A percentile compares a stretch with the other conserved stretches of the same genome.
These are phyloP conservation scores for Hanseniaspora meyeri DNA, from an alignment of 805 yeast species.

Conservation along the genomic window DNA sequence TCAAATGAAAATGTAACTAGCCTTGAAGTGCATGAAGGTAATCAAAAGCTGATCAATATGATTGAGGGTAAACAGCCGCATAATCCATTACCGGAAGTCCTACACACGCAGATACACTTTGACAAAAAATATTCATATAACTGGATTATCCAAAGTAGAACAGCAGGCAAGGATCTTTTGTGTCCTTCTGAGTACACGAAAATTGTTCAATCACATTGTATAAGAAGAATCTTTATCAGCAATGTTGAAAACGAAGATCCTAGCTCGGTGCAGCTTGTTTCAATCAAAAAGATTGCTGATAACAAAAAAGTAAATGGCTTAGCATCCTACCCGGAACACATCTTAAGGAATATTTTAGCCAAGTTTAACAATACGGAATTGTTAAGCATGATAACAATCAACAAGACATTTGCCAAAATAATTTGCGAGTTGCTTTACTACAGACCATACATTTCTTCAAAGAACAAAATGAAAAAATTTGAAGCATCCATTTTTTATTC, in stretches of 20 bases:
- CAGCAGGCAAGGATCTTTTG: not conserved
- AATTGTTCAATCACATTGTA: not conserved
- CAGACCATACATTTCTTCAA: constrained; percentile 4
- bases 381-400: not conserved
- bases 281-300: not conserved
- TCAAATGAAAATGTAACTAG: not conserved
- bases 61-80: not conserved
- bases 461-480: not conserved
- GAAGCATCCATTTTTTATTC: constrained; percentile 5
- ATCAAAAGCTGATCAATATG: not conserved
- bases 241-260: not conserved
- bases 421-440: constrained; percentile 5
- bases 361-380: not conserved
- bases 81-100: not conserved
- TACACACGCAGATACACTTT: not conserved
- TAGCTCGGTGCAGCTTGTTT: not conserved
- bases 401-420: not conserved
- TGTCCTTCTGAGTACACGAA: not conserved
- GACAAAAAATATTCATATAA: not conserved
- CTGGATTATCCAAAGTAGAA: not conserved
- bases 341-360: constrained; percentile 1
- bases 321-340: not conserved
- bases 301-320: not conserved
- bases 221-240: not conserved
- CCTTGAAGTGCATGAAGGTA: not conserved